Evolutionary conservation across 129 eudicot genomes (phyloP).

Genomic region (Glebionis coronaria): DNA sequence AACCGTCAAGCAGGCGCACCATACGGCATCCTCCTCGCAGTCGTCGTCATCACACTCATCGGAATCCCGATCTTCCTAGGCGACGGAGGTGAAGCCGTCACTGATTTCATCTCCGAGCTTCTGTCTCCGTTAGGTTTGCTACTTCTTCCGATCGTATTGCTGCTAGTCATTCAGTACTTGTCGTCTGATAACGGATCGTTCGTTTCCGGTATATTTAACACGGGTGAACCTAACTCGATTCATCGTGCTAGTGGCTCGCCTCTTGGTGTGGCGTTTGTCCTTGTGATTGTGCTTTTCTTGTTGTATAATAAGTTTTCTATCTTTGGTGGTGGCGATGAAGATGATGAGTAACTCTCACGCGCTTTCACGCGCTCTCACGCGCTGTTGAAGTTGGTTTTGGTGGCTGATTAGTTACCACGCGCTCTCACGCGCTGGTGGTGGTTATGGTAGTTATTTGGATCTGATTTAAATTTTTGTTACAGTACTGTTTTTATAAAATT

Average conservation of each 20-base stretch:
- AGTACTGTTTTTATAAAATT: not conserved
- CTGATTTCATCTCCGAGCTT: conserved; percentile 70
- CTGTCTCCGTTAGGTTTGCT: conserved; percentile 75
- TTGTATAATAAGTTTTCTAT: conserved; percentile 68
- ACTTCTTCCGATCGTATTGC: conserved; percentile 75
- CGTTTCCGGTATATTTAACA: conserved; percentile 52
- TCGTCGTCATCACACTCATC: conserved; percentile 54
- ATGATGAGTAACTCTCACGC: conserved; percentile 41
- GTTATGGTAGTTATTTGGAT: conserved; percentile 14
- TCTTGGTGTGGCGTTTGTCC: conserved; percentile 76
- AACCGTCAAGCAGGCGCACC: conserved; percentile 65
- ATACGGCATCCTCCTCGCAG: conserved; percentile 66
- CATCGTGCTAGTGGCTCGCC: conserved; percentile 95
- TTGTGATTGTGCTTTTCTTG: conserved; percentile 62
- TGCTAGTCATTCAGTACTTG: conserved; percentile 68
- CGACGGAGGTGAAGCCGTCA: conserved; percentile 75
- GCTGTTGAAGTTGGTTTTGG: not conserved
- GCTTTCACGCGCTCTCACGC: not conserved
- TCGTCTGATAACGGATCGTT: conserved; percentile 81
- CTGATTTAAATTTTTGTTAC: conserved; percentile 2
- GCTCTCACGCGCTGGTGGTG: too few relatives aligned
- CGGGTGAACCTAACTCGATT: conserved; percentile 79
- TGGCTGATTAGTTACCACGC: too few relatives aligned
- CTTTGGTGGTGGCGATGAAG: conserved; percentile 84
- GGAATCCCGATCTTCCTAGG: conserved; percentile 61